Evolutionary conservation across 2,329 filamentous ascomycete genomes (phyloP).

Genomic region (Sclerotinia minor): DNA sequence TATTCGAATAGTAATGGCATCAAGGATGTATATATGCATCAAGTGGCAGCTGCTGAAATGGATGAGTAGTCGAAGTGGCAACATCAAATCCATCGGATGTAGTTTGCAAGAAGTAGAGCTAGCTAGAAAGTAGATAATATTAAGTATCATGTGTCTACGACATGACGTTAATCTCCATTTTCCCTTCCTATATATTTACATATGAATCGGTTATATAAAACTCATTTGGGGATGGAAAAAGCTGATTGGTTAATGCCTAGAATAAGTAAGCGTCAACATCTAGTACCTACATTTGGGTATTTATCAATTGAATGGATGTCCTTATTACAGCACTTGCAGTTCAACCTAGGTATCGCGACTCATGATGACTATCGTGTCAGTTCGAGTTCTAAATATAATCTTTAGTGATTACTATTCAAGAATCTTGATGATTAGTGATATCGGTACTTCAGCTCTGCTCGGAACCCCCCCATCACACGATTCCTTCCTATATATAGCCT

Average conservation of each 20-base stretch:
- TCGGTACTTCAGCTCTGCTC: not conserved
- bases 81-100: no score
- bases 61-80: no score
- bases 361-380: not conserved
- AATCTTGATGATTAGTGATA: slow-evolving; percentile 5
- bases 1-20: not conserved
- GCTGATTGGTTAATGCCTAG: no score
- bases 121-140: no score
- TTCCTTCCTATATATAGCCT: not conserved
- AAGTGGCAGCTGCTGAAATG: not conserved
- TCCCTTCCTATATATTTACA: no score
- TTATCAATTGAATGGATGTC: not conserved
- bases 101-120: no score
- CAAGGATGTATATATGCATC: not conserved
- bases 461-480: not conserved
- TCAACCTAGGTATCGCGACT: not conserved
- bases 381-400: not conserved
- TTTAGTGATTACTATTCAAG: not conserved
- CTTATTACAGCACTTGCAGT: not conserved
- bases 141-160: no score
- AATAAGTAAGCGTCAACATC: not conserved
- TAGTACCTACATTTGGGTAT: not conserved
- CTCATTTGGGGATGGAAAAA: no score
- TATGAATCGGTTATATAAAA: no score
- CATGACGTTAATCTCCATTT: no score